Evolutionary conservation across 345 rosid species (phyloP).

Genomic region (Carallia brachiata): DNA sequence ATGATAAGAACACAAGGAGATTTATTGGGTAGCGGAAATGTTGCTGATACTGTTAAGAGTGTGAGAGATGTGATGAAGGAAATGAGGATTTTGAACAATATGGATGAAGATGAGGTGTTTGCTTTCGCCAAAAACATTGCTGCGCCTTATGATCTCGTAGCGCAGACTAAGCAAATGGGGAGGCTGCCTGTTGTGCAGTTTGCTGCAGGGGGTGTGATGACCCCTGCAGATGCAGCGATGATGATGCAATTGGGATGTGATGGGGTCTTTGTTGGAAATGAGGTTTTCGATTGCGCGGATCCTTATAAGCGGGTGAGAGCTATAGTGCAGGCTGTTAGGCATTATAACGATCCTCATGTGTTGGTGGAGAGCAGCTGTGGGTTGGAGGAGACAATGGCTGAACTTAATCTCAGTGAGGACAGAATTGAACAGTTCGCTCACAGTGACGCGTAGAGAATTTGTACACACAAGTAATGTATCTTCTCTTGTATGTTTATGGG

Average conservation of each 20-base stretch:
- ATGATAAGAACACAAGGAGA: slow-evolving; percentile 51
- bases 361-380: slow-evolving; percentile 31
- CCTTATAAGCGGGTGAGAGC: slow-evolving; percentile 29
- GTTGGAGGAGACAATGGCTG: slow-evolving; percentile 20
- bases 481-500: slow-evolving; percentile 5
- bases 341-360: slow-evolving; percentile 30
- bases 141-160: slow-evolving; percentile 36
- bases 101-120: slow-evolving; percentile 51
- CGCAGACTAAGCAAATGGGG: slow-evolving; percentile 39
- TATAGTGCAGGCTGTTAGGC: slow-evolving; percentile 40
- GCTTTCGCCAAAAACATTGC: slow-evolving; percentile 26
- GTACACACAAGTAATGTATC: slow-evolving; percentile 1
- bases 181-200: slow-evolving; percentile 36
- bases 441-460: slow-evolving; percentile 12
- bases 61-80: slow-evolving; percentile 51
- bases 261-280: slow-evolving; percentile 36
- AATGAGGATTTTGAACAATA: slow-evolving; percentile 40
- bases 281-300: slow-evolving; percentile 27
- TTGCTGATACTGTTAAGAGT: slow-evolving; percentile 37
- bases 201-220: slow-evolving; percentile 41
- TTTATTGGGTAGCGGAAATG: slow-evolving; percentile 21
- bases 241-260: slow-evolving; percentile 49
- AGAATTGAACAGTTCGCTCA: slow-evolving; percentile 39
- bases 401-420: slow-evolving; percentile 36
- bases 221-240: slow-evolving; percentile 41